phyloP scores from a whole-genome alignment of 2,329 filamentous ascomycete species.

The Aureobasidium namibiae region DNA sequence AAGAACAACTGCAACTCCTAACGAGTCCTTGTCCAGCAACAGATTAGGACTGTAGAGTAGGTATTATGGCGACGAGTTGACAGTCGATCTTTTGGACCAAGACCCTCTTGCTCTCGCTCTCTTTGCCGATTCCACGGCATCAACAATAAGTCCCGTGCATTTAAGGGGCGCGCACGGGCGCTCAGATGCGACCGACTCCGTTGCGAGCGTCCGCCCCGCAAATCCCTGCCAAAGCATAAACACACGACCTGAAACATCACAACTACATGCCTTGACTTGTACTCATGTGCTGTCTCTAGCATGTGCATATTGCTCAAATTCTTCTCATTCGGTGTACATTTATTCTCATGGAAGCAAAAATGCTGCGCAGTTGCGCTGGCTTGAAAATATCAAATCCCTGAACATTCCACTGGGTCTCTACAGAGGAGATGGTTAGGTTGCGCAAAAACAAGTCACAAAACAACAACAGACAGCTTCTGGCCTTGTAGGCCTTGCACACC shows the following conservation, averaged over 20 bases:
- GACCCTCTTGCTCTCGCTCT: not conserved
- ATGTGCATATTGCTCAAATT: not conserved
- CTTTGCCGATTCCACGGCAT: not conserved
- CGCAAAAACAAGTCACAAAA: not conserved
- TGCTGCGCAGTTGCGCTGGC: not conserved
- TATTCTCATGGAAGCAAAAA: not conserved
- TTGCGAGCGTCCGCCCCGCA: not conserved
- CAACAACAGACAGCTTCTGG: not conserved
- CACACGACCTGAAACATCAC: not conserved
- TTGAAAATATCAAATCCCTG: not conserved
- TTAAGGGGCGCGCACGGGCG: not conserved
- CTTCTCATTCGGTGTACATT: too few species aligned
- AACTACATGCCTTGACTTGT: not conserved
- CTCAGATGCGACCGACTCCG: not conserved
- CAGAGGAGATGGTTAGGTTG: too few species aligned
- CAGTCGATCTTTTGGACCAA: not conserved
- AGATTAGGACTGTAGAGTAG: not conserved
- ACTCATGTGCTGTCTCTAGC: too few species aligned
- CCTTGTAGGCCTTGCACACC: not conserved
- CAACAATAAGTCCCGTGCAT: not conserved
- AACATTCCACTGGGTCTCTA: not conserved
- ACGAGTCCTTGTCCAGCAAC: conserved; percentile 4
- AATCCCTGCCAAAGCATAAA: not conserved
- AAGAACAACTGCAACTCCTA: not conserved
- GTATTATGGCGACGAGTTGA: not conserved